phyloP scores from a whole-genome alignment of 2,329 filamentous ascomycete genomes.

The Pseudofabraea citricarpa region DNA sequence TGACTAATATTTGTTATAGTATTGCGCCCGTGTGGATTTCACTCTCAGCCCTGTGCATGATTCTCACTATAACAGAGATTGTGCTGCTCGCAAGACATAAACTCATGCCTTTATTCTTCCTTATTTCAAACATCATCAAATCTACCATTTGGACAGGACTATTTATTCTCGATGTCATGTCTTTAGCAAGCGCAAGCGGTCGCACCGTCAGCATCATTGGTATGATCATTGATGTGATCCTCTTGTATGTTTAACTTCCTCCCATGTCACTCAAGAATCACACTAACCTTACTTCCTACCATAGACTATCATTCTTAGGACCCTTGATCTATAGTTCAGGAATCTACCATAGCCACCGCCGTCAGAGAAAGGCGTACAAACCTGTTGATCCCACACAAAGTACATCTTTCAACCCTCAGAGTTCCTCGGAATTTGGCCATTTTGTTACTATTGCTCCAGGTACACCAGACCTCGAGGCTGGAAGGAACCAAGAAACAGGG shows the following conservation, averaged over 20 bases:
- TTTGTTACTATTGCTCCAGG: constrained; percentile 1
- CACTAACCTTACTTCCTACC: background rate
- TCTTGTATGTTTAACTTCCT: constrained; percentile 18
- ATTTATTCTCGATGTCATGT: constrained; percentile 15
- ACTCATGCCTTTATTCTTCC: constrained; percentile 16
- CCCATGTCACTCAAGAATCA: background rate
- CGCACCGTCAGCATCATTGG: constrained; percentile 5
- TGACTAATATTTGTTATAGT: background rate
- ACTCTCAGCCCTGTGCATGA: constrained; percentile 10
- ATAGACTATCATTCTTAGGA: constrained; percentile 18
- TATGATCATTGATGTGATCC: constrained; percentile 11
- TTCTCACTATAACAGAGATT: constrained; percentile 20
- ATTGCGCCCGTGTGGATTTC: constrained; percentile 12
- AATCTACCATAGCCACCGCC: constrained; percentile 14
- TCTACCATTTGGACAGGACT: constrained; percentile 12
- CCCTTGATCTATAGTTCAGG: constrained; percentile 21
- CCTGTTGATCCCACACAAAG: constrained; percentile 5
- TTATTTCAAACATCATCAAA: constrained; percentile 19
- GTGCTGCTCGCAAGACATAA: constrained; percentile 17
- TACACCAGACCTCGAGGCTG: constrained; percentile 7
- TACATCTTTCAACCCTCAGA: background rate
- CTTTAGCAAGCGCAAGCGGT: constrained; percentile 2
- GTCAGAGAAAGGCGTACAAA: constrained; percentile 5
- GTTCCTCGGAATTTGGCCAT: constrained; percentile 5
- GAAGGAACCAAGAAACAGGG: constrained; percentile 1